These are phyloP conservation scores for Jackrogersella multiformis DNA, from an alignment of 495 filamentous ascomycete species.

Conservation along the genomic window DNA sequence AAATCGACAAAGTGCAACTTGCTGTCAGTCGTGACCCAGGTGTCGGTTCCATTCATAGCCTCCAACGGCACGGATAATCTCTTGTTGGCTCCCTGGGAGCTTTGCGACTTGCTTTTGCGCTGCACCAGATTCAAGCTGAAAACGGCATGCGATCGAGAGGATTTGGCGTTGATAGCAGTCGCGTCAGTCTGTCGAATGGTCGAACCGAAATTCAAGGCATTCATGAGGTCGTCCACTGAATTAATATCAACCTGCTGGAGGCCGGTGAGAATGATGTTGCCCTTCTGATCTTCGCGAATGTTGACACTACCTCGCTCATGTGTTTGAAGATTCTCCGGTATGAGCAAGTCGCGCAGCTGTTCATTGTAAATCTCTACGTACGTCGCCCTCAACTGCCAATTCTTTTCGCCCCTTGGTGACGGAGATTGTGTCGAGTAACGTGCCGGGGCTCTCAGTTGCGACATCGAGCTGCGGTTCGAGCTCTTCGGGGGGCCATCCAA, in stretches of 20 bases:
- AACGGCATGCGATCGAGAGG: conserved; percentile 97
- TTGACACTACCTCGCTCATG: conserved; percentile 78
- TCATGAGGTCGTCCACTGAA: conserved; percentile 89
- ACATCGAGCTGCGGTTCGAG: conserved; percentile 70
- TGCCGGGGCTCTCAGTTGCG: conserved; percentile 81
- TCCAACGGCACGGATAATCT: conserved; percentile 90
- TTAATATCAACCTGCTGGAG: conserved; percentile 89
- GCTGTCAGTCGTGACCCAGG: conserved; percentile 88
- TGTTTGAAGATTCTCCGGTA: conserved; percentile 75
- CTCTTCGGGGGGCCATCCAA: conserved; percentile 67
- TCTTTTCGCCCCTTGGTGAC: conserved; percentile 73
- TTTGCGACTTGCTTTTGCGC: conserved; percentile 71
- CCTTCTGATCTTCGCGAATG: conserved; percentile 94
- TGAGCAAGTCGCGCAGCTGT: conserved; percentile 86
- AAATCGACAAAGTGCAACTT: conserved; percentile 99
- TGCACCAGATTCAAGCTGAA: conserved; percentile 96
- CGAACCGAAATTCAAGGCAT: conserved; percentile 89
- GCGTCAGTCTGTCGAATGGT: conserved; percentile 96
- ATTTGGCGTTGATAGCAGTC: conserved; percentile 98
- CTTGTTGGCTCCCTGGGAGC: conserved; percentile 71
- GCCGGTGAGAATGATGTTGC: conserved; percentile 92
- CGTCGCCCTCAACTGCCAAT: conserved; percentile 92
- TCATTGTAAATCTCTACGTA: conserved; percentile 99
- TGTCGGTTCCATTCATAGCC: conserved; percentile 71
- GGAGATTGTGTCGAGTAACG: conserved; percentile 75